Conservation (phyloP, 305 asterid genomes). For the Plantago coronopus region DNA sequence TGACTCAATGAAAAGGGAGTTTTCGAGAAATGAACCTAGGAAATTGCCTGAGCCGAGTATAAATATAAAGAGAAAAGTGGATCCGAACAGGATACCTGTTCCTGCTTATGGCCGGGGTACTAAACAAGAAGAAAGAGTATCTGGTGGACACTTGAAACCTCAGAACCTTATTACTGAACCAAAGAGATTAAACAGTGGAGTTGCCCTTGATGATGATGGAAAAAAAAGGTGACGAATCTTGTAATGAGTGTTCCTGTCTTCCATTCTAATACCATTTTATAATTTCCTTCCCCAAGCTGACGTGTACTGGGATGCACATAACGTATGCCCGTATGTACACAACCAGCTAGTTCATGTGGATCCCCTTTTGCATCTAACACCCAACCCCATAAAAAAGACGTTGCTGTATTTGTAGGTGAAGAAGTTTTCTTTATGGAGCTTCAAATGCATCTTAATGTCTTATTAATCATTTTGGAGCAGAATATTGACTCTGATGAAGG, state of each 20-base stretch:
- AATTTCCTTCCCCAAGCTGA: no score
- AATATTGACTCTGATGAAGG: conserved; percentile 45
- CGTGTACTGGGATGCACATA: no score
- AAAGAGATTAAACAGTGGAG: no score
- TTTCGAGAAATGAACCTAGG: conserved; percentile 36
- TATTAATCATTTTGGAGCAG: conserved; percentile 36
- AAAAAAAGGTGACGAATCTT: conserved; percentile 51
- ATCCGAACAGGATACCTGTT: conserved; percentile 32
- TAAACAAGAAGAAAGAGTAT: conserved; percentile 24
- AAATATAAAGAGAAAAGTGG: conserved; percentile 38
- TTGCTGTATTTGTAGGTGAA: no score
- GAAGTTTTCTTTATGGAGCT: neutral
- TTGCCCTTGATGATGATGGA: conserved; percentile 49
- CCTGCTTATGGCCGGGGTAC: conserved; percentile 25
- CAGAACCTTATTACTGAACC: conserved; percentile 31
- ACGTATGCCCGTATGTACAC: no score
- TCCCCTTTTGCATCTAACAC: no score
- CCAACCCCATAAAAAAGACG: no score
- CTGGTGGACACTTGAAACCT: conserved; percentile 28
- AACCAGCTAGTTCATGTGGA: no score
- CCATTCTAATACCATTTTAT: no score
- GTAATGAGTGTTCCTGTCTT: neutral
- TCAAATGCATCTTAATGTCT: neutral
- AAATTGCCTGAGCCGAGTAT: conserved; percentile 26
- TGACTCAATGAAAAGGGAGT: conserved; percentile 26